Percentiles rank a stretch among this genome's conserved stretches.
Conservation (phyloP, 2,329 filamentous ascomycete genomes). For the Hypoxylon sp. region DNA sequence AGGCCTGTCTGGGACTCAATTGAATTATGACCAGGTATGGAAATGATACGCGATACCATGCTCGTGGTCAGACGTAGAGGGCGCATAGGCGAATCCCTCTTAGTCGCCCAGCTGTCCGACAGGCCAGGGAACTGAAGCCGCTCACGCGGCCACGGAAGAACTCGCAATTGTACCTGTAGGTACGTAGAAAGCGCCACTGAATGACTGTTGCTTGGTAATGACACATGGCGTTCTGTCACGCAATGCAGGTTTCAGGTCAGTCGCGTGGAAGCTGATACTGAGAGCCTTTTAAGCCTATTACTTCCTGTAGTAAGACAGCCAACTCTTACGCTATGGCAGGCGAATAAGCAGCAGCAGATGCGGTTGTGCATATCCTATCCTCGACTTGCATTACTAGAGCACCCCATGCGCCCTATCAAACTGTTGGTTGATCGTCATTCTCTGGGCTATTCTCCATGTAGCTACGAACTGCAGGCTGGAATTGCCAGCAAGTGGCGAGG, state of each 20-base stretch:
- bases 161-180: conserved; percentile 16
- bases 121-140: conserved; percentile 29
- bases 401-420: conserved; percentile 17
- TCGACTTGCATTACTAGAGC: conserved; percentile 31
- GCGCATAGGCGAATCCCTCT: conserved; percentile 9
- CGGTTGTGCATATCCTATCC: conserved; percentile 13
- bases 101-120: conserved; percentile 6
- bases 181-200: background rate
- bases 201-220: conserved; percentile 15
- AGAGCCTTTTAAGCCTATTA: conserved; percentile 23
- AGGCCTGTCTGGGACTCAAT: background rate
- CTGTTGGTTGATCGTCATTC: background rate
- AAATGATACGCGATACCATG: conserved; percentile 5
- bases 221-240: conserved; percentile 8
- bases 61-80: background rate
- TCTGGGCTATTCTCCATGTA: background rate
- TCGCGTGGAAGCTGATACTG: conserved; percentile 20
- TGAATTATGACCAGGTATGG: conserved; percentile 5
- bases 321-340: conserved; percentile 18
- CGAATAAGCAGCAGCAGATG: conserved; percentile 18
- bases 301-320: conserved; percentile 37
- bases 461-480: conserved; percentile 13
- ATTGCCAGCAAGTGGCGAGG: conserved; percentile 15
- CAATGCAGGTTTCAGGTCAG: conserved; percentile 29
- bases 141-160: conserved; percentile 13